These are phyloP conservation scores for Elaeis oleifera DNA, from an alignment of 202 grass and related monocot species.

Conservation along the genomic window DNA sequence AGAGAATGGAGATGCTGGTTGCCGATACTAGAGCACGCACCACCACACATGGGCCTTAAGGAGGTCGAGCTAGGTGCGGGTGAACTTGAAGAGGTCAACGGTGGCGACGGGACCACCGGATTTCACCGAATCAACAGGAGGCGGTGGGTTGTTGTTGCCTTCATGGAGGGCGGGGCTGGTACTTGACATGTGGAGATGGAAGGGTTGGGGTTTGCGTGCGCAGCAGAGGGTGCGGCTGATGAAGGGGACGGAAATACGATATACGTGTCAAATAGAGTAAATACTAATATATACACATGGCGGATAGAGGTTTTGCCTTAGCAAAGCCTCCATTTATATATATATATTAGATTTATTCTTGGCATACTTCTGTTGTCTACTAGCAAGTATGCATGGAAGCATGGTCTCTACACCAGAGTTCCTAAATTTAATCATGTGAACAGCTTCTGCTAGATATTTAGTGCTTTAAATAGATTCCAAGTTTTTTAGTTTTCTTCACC, in stretches of 20 bases:
- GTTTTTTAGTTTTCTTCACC: too few relatives aligned
- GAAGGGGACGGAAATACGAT: slow-evolving; percentile 6
- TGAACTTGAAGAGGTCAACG: slow-evolving; percentile 74
- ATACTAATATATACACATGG: too few relatives aligned
- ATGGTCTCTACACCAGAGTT: too few relatives aligned
- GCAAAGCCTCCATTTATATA: too few relatives aligned
- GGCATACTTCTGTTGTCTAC: too few relatives aligned
- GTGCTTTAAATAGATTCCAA: too few relatives aligned
- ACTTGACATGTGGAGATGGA: slow-evolving; percentile 9
- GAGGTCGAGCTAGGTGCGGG: slow-evolving; percentile 31
- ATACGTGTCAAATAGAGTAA: too few relatives aligned
- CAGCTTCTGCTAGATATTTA: too few relatives aligned
- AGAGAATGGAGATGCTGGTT: background rate
- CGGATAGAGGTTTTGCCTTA: too few relatives aligned
- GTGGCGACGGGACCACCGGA: slow-evolving; percentile 31
- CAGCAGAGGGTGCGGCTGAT: slow-evolving; percentile 45
- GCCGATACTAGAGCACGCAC: background rate
- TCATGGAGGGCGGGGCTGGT: slow-evolving; percentile 14
- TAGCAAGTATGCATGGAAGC: too few relatives aligned
- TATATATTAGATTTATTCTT: too few relatives aligned
- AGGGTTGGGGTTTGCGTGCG: slow-evolving; percentile 8
- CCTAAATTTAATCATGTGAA: too few relatives aligned
- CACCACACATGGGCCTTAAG: slow-evolving; percentile 16
- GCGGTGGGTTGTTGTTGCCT: background rate
- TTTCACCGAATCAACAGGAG: background rate